Evolutionary conservation across 2,329 filamentous ascomycete species (phyloP).

Genomic region (Penicillium sp.): DNA sequence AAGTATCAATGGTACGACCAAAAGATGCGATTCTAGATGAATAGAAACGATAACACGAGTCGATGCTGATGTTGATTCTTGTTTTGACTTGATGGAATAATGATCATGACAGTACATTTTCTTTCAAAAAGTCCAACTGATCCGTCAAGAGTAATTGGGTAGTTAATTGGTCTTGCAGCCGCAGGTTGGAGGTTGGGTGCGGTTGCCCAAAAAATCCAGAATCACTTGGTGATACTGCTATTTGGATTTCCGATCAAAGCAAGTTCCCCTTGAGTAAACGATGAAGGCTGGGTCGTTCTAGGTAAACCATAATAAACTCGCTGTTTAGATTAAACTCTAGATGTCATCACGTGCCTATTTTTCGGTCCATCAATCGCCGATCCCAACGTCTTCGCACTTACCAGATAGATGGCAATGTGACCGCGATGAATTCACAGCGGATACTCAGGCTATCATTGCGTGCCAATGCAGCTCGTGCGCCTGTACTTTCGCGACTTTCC

Average conservation of each 20-base stretch:
- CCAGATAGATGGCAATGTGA: slow-evolving; percentile 19
- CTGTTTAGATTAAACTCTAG: not conserved
- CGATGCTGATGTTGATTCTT: slow-evolving; percentile 8
- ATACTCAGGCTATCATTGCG: slow-evolving; percentile 21
- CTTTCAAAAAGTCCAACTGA: no score
- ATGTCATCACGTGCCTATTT: slow-evolving; percentile 10
- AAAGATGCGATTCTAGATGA: slow-evolving; percentile 20
- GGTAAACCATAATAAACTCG: no score
- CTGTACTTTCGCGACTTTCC: slow-evolving; percentile 4
- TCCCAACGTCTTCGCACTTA: slow-evolving; percentile 2
- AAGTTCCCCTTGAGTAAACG: no score
- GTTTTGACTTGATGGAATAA: not conserved
- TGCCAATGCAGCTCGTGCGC: slow-evolving; percentile 3
- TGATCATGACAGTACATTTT: no score
- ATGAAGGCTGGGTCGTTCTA: no score
- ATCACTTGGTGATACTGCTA: no score
- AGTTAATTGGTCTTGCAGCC: no score
- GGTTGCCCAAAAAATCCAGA: no score
- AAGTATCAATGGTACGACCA: slow-evolving; percentile 2
- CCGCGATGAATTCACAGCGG: slow-evolving; percentile 26
- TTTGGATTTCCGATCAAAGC: no score
- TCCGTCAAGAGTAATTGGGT: no score
- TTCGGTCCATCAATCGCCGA: slow-evolving; percentile 2
- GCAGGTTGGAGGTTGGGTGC: no score
- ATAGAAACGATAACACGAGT: slow-evolving; percentile 24